Percentiles rank a stretch among this genome's conserved stretches.
Conservation (phyloP, 352 stramenopile species). For the Pythium sukuiense region DNA sequence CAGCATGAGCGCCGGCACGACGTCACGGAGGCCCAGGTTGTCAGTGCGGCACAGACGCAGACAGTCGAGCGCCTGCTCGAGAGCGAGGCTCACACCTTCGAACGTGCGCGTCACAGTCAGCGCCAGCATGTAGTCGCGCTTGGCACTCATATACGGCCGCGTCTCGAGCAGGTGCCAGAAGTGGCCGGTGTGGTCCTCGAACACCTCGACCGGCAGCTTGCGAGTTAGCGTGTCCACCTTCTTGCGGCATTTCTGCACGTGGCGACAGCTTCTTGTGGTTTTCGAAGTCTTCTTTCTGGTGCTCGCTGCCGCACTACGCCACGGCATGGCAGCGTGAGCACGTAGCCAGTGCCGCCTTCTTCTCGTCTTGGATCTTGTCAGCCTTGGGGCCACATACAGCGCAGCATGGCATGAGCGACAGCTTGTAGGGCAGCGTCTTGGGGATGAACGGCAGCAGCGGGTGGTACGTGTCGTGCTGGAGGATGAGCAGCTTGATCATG, state of each 20-base stretch:
- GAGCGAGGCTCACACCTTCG: background rate
- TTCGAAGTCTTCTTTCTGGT: constrained; percentile 14
- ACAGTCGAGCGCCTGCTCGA: constrained; percentile 14
- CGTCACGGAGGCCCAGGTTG: constrained; percentile 13
- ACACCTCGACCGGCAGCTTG: constrained; percentile 10
- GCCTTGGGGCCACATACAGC: background rate
- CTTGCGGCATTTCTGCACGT: constrained; percentile 1
- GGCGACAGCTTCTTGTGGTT: constrained; percentile 13
- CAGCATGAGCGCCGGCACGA: constrained; percentile 15
- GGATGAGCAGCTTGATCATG: background rate
- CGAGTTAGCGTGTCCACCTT: background rate
- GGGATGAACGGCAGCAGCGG: background rate
- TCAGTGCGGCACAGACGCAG: constrained; percentile 20
- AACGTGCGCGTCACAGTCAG: background rate
- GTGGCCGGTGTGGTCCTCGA: constrained; percentile 12
- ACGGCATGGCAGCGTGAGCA: constrained; percentile 20
- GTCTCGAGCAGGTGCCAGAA: constrained; percentile 24
- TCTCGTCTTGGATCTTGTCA: too few relatives aligned
- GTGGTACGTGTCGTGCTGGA: background rate
- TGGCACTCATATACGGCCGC: constrained; percentile 24
- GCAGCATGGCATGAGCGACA: background rate
- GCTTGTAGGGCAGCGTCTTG: background rate
- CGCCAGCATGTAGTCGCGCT: constrained; percentile 11
- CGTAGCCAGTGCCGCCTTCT: background rate
- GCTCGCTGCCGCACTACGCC: constrained; percentile 16